Conservation (phyloP, 2,329 filamentous ascomycete species). For the Neonectria magnoliae region DNA sequence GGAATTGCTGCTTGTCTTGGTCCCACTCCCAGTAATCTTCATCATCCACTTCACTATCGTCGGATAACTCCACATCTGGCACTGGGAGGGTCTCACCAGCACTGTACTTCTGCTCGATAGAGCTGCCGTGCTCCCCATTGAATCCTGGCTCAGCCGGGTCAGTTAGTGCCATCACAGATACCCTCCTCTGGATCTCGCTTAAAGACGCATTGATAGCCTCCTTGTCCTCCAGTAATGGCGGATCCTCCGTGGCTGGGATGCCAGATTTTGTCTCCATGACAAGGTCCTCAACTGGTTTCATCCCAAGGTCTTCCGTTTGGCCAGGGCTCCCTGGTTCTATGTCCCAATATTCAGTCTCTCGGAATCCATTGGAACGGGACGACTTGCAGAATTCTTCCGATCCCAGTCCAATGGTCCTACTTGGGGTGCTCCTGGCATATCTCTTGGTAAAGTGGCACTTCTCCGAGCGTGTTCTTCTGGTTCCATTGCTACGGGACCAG, state of each 20-base stretch:
- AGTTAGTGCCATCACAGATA: constrained; percentile 15
- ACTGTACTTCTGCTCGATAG: constrained; percentile 30
- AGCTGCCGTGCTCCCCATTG: not conserved
- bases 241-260: not conserved
- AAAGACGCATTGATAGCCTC: not conserved
- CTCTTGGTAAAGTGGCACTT: not conserved
- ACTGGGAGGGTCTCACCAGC: constrained; percentile 30
- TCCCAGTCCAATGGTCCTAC: too few relatives aligned
- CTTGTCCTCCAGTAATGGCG: not conserved
- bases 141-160: not conserved
- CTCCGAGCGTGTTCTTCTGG: not conserved
- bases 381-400: not conserved
- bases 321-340: not conserved
- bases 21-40: constrained; percentile 39
- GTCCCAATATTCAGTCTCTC: not conserved
- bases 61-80: constrained; percentile 33
- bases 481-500: not conserved
- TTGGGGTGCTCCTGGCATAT: not conserved
- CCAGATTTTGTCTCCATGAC: too few relatives aligned
- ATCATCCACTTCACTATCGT: constrained; percentile 31
- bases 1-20: constrained; percentile 25
- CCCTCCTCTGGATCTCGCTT: constrained; percentile 14
- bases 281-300: not conserved
- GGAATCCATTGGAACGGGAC: not conserved
- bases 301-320: not conserved